Conservation (phyloP, 257 asterid genomes). For the Nicotiana tabacum region DNA sequence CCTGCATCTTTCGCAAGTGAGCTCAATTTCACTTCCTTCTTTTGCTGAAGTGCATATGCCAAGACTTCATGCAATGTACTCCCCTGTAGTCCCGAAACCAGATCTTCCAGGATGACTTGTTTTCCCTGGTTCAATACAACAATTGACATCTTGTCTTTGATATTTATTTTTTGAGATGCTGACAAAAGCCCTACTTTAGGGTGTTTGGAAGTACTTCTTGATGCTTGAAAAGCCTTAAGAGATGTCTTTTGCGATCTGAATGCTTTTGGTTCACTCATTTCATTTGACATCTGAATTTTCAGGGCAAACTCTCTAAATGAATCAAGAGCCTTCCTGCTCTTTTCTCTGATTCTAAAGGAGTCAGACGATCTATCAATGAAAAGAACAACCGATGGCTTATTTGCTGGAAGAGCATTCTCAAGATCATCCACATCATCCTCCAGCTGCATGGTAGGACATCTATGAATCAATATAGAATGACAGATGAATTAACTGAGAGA, state of each 20-base stretch:
- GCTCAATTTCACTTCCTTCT: slow-evolving; percentile 68
- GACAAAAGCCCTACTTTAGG: slow-evolving; percentile 39
- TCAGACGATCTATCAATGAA: slow-evolving; percentile 85
- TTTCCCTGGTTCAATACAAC: slow-evolving; percentile 56
- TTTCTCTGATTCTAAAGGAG: slow-evolving; percentile 42
- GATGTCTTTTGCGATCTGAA: slow-evolving; percentile 24
- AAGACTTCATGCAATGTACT: slow-evolving; percentile 76
- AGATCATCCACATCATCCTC: slow-evolving; percentile 49
- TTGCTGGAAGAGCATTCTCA: slow-evolving; percentile 56
- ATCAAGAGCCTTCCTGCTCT: slow-evolving; percentile 64
- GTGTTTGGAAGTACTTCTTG: slow-evolving; percentile 36
- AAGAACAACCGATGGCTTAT: slow-evolving; percentile 73
- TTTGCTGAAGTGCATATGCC: slow-evolving; percentile 53
- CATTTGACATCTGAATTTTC: slow-evolving; percentile 35
- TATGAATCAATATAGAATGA: slow-evolving; percentile 13
- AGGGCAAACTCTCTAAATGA: slow-evolving; percentile 69
- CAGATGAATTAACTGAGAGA: background rate
- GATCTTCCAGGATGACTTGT: slow-evolving; percentile 54
- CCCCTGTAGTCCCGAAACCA: slow-evolving; percentile 60
- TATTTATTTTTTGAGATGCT: slow-evolving; percentile 36
- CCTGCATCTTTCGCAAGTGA: slow-evolving; percentile 83
- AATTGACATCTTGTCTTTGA: slow-evolving; percentile 66
- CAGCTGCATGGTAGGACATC: slow-evolving; percentile 46
- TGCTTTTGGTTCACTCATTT: slow-evolving; percentile 32
- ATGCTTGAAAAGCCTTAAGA: slow-evolving; percentile 28